Evolutionary conservation across 2,329 filamentous ascomycete genomes (phyloP).

Genomic region (Aspergillus ustus): DNA sequence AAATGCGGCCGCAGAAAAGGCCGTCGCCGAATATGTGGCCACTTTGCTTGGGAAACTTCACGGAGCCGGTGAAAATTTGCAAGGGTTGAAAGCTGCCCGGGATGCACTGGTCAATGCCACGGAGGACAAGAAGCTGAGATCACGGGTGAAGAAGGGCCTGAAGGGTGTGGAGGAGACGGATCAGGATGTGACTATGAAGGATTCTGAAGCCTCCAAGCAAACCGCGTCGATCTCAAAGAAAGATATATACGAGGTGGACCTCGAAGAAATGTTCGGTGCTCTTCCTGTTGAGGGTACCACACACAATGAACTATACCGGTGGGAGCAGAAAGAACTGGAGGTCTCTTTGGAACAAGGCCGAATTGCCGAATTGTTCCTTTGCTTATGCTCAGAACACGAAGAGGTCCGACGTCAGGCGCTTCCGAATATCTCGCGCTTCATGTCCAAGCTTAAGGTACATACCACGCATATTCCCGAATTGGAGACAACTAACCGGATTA

Average conservation of each 20-base stretch:
- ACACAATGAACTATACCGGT: constrained; percentile 58
- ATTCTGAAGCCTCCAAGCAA: constrained; percentile 20
- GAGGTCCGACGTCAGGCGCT: constrained; percentile 78
- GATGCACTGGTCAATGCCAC: constrained; percentile 49
- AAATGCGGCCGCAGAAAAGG: constrained; percentile 47
- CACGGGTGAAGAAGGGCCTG: constrained; percentile 40
- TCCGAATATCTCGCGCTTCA: constrained; percentile 45
- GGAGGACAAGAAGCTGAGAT: constrained; percentile 45
- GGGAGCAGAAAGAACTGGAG: constrained; percentile 77
- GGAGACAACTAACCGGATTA: constrained; percentile 8
- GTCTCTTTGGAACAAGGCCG: constrained; percentile 80
- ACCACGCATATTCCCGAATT: not conserved
- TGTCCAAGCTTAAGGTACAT: constrained; percentile 54
- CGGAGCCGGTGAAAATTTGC: constrained; percentile 56
- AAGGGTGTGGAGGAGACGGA: constrained; percentile 23
- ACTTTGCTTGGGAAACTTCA: constrained; percentile 61
- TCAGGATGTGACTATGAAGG: constrained; percentile 21
- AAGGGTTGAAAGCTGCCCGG: constrained; percentile 52
- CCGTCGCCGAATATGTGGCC: constrained; percentile 63
- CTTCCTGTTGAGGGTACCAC: constrained; percentile 51
- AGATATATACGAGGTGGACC: constrained; percentile 42
- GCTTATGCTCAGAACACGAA: constrained; percentile 74
- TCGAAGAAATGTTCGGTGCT: constrained; percentile 59
- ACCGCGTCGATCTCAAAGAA: constrained; percentile 14
- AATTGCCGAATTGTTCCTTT: constrained; percentile 70